These are phyloP conservation scores for Clonostachys byssicola DNA, from an alignment of 2,329 filamentous ascomycete genomes.

Conservation along the genomic window DNA sequence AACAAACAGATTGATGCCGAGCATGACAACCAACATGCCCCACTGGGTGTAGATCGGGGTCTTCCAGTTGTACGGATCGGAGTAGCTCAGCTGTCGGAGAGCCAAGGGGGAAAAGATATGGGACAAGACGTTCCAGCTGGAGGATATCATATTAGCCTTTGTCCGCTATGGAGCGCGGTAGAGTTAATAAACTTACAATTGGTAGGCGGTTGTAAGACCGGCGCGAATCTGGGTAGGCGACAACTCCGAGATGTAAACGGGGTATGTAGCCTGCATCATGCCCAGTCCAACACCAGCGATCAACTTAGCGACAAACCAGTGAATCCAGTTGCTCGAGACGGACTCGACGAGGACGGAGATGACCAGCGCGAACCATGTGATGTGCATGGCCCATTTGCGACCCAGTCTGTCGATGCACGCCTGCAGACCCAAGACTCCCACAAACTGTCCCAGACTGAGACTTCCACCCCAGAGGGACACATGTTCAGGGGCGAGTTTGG, in stretches of 20 bases:
- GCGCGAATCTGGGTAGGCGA: background rate
- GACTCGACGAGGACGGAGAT: background rate
- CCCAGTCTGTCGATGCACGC: slow-evolving; percentile 80
- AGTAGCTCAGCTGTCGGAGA: slow-evolving; percentile 1
- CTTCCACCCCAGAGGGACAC: slow-evolving; percentile 58
- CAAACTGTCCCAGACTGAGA: slow-evolving; percentile 66
- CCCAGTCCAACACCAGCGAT: background rate
- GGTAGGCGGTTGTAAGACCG: background rate
- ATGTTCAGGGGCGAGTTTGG: slow-evolving; percentile 53
- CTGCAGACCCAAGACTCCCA: slow-evolving; percentile 86
- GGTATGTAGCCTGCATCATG: background rate
- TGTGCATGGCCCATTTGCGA: slow-evolving; percentile 34
- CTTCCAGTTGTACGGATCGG: slow-evolving; percentile 3
- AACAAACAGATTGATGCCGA: slow-evolving; percentile 3
- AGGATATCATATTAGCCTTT: slow-evolving; percentile 38
- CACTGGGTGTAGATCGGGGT: slow-evolving; percentile 2
- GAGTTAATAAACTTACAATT: background rate
- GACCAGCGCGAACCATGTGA: background rate
- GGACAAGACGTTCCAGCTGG: slow-evolving; percentile 48
- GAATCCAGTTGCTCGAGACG: background rate
- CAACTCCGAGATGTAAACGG: background rate
- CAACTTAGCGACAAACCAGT: background rate
- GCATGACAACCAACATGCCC: slow-evolving; percentile 3
- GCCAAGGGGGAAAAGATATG: slow-evolving; percentile 4
- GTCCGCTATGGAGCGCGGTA: too few relatives aligned